Conservation (phyloP, 768 basidiomycete genomes). For the Termitomyces heimii region DNA sequence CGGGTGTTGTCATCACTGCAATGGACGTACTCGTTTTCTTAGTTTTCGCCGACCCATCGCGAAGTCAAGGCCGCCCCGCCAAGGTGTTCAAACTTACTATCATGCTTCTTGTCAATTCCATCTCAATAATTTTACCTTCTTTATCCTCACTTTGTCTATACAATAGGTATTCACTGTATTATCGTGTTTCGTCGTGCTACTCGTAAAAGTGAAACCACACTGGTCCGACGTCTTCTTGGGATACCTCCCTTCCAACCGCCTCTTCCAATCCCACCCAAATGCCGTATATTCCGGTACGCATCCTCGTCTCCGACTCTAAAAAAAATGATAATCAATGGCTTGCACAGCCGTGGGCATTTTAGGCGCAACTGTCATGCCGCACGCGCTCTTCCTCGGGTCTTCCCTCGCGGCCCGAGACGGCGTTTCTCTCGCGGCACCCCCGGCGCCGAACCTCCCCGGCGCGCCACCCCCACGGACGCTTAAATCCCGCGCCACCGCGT, state of each 20-base stretch:
- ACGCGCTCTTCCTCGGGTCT: conserved; percentile 40
- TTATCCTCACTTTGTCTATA: neutral
- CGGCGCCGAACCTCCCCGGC: conserved; percentile 7
- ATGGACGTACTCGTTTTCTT: conserved; percentile 57
- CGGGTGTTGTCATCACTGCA: conserved; percentile 49
- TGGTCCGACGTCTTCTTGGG: conserved; percentile 68
- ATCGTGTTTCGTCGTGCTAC: conserved; percentile 59
- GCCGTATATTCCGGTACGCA: conserved; percentile 47
- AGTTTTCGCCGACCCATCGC: conserved; percentile 53
- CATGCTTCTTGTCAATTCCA: conserved; percentile 41
- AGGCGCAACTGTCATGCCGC: conserved; percentile 79
- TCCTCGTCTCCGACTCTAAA: too few relatives aligned
- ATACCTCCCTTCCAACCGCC: conserved; percentile 52
- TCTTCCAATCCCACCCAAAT: conserved; percentile 39
- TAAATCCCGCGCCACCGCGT: conserved; percentile 4
- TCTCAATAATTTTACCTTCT: conserved; percentile 1
- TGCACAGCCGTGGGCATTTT: conserved; percentile 49
- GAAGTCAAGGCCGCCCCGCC: conserved; percentile 45
- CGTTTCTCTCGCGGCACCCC: conserved; percentile 19
- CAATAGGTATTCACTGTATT: conserved; percentile 54
- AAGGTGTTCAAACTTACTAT: conserved; percentile 53
- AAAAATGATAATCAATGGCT: too few relatives aligned
- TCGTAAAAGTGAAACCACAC: conserved; percentile 53
- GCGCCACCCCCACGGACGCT: conserved; percentile 3
- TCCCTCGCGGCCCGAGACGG: conserved; percentile 30